Base-by-base conservation (phyloP, 2,329 filamentous ascomycete genomes). In the Curvularia verruculosa region DNA sequence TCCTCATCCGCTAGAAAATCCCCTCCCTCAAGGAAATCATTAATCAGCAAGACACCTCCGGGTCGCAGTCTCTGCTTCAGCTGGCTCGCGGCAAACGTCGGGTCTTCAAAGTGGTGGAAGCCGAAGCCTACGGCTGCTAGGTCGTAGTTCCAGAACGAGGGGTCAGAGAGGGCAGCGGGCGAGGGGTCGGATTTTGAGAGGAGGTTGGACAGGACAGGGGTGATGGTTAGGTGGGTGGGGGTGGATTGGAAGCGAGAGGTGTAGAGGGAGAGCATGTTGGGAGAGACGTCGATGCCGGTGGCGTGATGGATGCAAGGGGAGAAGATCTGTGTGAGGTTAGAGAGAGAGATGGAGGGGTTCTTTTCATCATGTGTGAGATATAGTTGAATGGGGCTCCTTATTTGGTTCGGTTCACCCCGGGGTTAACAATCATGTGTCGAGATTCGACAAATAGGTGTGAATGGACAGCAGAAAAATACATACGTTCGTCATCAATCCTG, bases 221-320 rank as follows among this genome's bases (percentile, higher is more conserved):
- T 56, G 36, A 75, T 68, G 15, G 55, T 58, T 2, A 55, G 39
- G 2, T 47, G 24, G 0, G 64, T 46, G 3, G 75, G 36, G 7
- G 66, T 62, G 8, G 54, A 44, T 3, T 40, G 50, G 19, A 85
- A 87, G 24, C 83, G 81, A 10, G 78, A 75, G 70, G 92, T 92
- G 78, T 88, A 93, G 6, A 82, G 79, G 0, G 79, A 77, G 5
- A 91, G 83, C 89, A 92, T 92, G 58, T 85, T 85, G 60, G 87
- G 82, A 0, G 89, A 88, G 54, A 92, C 77, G 69, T 93, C 90
- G 43, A 93, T 81, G 40, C 89, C 90, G 15, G 88, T 77, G 46
- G 85, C 85, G 62, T 87, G 81, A 1, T 84, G 86, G 2, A 86
- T 82, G 64, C 85, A 87, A 2, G 87, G 85, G 1, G 82, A 84